phyloP scores from a whole-genome alignment of 257 asterid genomes.

The Phtheirospermum japonicum region DNA sequence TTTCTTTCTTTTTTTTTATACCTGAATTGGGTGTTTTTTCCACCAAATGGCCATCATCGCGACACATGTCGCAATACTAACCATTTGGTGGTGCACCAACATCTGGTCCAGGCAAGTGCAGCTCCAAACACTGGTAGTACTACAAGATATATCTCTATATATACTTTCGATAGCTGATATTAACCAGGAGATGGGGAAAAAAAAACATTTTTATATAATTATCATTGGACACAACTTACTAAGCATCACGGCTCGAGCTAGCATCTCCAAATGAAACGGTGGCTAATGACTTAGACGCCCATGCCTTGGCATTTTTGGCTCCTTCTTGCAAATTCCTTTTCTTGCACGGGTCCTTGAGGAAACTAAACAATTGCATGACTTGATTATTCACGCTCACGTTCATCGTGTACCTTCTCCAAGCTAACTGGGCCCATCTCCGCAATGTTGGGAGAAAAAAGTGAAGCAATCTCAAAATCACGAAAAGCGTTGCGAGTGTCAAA shows the following conservation, averaged over 20 bases:
- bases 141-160: conserved; percentile 27
- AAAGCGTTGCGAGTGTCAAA: conserved; percentile 62
- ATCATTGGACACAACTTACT: conserved; percentile 30
- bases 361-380: conserved; percentile 48
- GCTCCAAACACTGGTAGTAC: conserved; percentile 11
- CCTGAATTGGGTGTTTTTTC: neutral
- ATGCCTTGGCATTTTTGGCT: conserved; percentile 74
- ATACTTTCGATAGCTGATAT: conserved; percentile 21
- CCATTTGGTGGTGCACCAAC: conserved; percentile 1
- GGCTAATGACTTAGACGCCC: conserved; percentile 87
- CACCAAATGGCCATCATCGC: neutral
- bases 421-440: conserved; percentile 37
- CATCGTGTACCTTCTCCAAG: conserved; percentile 53
- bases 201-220: neutral
- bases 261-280: conserved; percentile 75
- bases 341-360: conserved; percentile 66
- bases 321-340: conserved; percentile 83
- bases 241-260: conserved; percentile 45
- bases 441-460: conserved; percentile 47
- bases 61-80: neutral
- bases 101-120: conserved; percentile 15
- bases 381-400: conserved; percentile 47
- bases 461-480: conserved; percentile 58
- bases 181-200: conserved; percentile 8
- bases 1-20: too few relatives aligned